Evolutionary conservation across 257 asterid genomes (phyloP).

Genomic region (Perilla frutescens): DNA sequence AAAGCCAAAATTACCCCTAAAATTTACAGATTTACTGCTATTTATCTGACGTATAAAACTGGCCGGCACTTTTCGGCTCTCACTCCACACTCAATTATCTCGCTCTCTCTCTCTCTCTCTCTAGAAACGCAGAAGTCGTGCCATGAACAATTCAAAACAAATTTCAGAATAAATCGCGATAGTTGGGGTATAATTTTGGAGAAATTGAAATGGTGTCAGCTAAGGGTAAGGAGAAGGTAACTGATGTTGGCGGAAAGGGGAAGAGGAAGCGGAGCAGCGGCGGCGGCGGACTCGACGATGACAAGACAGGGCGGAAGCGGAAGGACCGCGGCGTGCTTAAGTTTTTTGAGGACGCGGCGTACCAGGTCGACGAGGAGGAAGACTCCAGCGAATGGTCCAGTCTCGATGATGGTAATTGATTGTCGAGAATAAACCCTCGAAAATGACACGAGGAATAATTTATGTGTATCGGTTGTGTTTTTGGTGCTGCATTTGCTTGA

Average conservation of each 20-base stretch:
- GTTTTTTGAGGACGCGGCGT: constrained; percentile 73
- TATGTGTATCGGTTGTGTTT: constrained; percentile 13
- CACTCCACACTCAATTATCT: constrained; percentile 1
- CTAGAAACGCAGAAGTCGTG: constrained; percentile 33
- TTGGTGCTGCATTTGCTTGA: constrained; percentile 31
- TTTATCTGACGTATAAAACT: not conserved
- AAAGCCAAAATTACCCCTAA: constrained; percentile 21
- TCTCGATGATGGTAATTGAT: constrained; percentile 49
- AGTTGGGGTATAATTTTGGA: not conserved
- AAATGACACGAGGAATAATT: not conserved
- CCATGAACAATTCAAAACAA: constrained; percentile 6
- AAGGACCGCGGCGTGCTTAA: constrained; percentile 60
- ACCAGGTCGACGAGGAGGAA: constrained; percentile 59
- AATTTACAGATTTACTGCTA: not conserved
- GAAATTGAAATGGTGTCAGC: constrained; percentile 56
- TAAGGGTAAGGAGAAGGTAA: constrained; percentile 88
- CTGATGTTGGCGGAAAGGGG: constrained; percentile 54
- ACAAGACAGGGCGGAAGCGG: constrained; percentile 62
- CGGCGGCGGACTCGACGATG: constrained; percentile 46
- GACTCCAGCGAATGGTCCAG: constrained; percentile 59
- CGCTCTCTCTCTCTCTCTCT: constrained; percentile 10
- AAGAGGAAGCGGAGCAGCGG: constrained; percentile 55
- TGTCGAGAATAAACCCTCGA: constrained; percentile 9
- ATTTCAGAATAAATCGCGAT: not conserved
- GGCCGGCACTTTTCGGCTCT: constrained; percentile 18